A percentile compares a stretch with the other conserved stretches of the same genome.
Conservation (phyloP, 78 protist genomes). For the Acrasis kona region DNA sequence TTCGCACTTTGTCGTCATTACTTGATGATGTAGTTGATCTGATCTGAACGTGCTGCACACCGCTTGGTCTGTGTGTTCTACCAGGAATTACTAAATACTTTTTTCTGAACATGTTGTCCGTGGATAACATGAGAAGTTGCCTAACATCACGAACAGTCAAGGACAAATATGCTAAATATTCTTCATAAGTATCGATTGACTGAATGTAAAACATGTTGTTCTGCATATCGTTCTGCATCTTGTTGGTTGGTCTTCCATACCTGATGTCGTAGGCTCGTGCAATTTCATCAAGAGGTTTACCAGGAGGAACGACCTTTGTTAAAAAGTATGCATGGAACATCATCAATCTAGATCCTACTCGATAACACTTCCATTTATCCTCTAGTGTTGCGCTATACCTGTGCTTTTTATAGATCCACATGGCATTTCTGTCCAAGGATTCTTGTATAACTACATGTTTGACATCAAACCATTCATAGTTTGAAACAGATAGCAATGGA, state of each 20-base stretch:
- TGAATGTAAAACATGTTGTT: not conserved
- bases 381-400: not conserved
- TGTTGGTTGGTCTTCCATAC: not conserved
- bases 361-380: not conserved
- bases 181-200: not conserved
- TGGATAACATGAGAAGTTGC: no score
- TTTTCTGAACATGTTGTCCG: no score
- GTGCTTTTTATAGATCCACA: constrained; percentile 12
- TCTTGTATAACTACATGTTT: constrained; percentile 7
- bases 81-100: no score
- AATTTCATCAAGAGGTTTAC: not conserved
- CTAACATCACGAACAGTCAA: no score
- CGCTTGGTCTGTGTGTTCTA: no score
- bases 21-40: no score
- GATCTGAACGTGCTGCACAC: no score
- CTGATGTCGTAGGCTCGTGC: not conserved
- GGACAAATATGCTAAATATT: no score
- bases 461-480: not conserved
- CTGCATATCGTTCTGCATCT: not conserved
- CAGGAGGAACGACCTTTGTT: not conserved
- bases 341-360: not conserved
- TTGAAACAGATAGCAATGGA: no score
- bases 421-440: constrained; percentile 7
- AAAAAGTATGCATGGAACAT: not conserved
- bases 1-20: no score